Percentiles rank a stretch among this genome's conserved stretches.
Evolutionary conservation across 2,329 filamentous ascomycete species (phyloP).

Genomic region (Sarocladiaceae sp.): DNA sequence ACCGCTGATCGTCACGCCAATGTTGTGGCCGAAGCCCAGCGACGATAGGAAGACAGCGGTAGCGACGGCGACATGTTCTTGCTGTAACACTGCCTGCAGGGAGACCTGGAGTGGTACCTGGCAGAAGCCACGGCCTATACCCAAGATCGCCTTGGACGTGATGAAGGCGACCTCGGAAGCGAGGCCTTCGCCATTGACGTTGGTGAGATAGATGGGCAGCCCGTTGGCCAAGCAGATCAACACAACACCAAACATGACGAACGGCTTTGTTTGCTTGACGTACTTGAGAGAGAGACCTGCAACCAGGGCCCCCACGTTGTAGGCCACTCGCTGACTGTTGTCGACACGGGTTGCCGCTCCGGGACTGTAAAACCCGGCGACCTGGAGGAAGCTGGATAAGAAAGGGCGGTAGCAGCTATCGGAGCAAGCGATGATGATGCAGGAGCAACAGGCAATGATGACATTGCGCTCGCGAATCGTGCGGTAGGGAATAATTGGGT

Average conservation of each 20-base stretch:
- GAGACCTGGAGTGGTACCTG: conserved; percentile 25
- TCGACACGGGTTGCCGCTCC: conserved; percentile 31
- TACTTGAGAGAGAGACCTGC: conserved; percentile 29
- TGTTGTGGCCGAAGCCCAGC: conserved; percentile 24
- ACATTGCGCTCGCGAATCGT: conserved; percentile 31
- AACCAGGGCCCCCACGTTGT: conserved; percentile 29
- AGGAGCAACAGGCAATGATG: conserved; percentile 29
- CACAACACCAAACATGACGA: conserved; percentile 23
- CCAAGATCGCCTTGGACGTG: conserved; percentile 26
- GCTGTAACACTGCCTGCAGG: conserved; percentile 26
- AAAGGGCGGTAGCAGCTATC: conserved; percentile 33
- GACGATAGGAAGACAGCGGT: conserved; percentile 29
- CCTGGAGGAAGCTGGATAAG: conserved; percentile 33
- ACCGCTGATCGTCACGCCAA: conserved; percentile 26
- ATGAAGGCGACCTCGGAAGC: conserved; percentile 28
- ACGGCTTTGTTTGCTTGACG: conserved; percentile 27
- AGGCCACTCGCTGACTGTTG: conserved; percentile 26
- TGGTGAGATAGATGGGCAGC: conserved; percentile 22
- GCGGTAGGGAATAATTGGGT: conserved; percentile 31
- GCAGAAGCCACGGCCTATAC: conserved; percentile 28
- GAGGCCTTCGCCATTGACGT: conserved; percentile 17
- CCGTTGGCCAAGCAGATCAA: conserved; percentile 29
- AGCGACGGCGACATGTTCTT: conserved; percentile 29
- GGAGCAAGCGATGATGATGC: conserved; percentile 29
- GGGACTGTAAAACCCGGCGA: conserved; percentile 28